Evolutionary conservation across 306 rosid genomes (phyloP), one percentile per base, ranked within the genome.

Genomic region (Sicyos baderoa): DNA sequence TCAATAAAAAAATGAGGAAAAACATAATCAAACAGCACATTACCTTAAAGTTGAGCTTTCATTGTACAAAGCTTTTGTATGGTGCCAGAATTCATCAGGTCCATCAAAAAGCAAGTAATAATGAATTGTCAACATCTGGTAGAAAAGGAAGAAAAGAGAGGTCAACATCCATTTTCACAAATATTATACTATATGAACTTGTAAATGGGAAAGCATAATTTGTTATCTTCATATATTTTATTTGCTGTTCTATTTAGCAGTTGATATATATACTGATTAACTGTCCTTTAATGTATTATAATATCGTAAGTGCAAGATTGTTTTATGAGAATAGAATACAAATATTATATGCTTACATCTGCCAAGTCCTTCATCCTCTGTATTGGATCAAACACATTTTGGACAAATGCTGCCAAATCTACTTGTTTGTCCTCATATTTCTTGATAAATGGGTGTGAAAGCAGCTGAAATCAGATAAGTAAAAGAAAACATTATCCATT

Each of bases 291-390:
- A 2, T 32, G 37, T 4, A 32, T 32, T 32, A 7, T 59, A 59
- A 59, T 59, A 15, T 32, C 14, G 19, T 14, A 58, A 25, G 7
- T n/a, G 19, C 2, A 56, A 22, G 1, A 56, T 56, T 56, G 60
- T 55, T 22, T 21, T 22, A 55, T 55, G 61, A 7, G 15, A 5
- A 23, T 55, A 55, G 63, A 27, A 60, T 3, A 35, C 0, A 52
- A 15, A 17, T 69, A 52, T 56, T 5, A 68, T 78, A 70, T 61
- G 82, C 96, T 89, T 83, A 88, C 98, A 70, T 93, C 98, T 66
- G 94, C 98, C 89, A 93, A 85, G 74, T 93, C 98, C 88, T 88
- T 88, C 94, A 93, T 79, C 83, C 85, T 84, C 79, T 88, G 97
- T 9, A 87, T 85, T 76, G 96, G 99, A 81, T 93, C 90, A 74